A percentile compares a stretch with the other conserved stretches of the same genome.
Evolutionary conservation across 2,329 filamentous ascomycete species (phyloP).

Genomic region (Colletotrichum acutatum): DNA sequence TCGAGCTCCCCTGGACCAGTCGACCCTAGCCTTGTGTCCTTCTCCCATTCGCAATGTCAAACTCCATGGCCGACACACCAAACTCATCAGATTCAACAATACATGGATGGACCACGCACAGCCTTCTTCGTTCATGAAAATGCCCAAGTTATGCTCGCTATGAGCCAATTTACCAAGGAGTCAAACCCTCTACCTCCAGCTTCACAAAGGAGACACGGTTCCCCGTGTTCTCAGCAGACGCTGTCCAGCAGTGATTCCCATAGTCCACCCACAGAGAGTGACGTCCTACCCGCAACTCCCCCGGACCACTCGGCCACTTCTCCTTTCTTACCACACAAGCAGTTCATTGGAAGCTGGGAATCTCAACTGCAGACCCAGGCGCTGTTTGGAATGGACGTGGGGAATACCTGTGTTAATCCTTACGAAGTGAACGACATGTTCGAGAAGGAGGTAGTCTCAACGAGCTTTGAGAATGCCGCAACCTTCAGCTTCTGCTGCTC

Average conservation of each 20-base stretch:
- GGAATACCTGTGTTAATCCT: constrained; percentile 29
- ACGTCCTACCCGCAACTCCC: constrained; percentile 52
- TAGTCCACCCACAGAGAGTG: constrained; percentile 53
- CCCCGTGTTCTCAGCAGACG: constrained; percentile 51
- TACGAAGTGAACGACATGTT: constrained; percentile 30
- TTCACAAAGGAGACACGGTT: constrained; percentile 44
- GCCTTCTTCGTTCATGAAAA: constrained; percentile 31
- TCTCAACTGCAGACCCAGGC: constrained; percentile 8
- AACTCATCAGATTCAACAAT: constrained; percentile 32
- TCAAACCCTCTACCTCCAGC: constrained; percentile 37
- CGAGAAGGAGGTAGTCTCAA: constrained; percentile 16
- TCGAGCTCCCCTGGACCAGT: constrained; percentile 6
- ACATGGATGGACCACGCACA: constrained; percentile 22
- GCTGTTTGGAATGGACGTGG: constrained; percentile 16
- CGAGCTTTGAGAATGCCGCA: not conserved
- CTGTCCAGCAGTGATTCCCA: constrained; percentile 50
- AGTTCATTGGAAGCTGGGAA: constrained; percentile 13
- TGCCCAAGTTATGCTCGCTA: constrained; percentile 11
- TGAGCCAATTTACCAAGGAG: constrained; percentile 2
- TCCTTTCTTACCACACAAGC: constrained; percentile 41
- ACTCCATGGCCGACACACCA: constrained; percentile 16
- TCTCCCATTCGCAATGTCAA: constrained; percentile 17
- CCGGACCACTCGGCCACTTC: constrained; percentile 47
- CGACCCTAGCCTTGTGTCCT: constrained; percentile 21
- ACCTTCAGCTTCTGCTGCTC: constrained; percentile 22